These are phyloP conservation scores for Nemania sp. DNA, from an alignment of 2,329 filamentous ascomycete genomes.

Conservation along the genomic window DNA sequence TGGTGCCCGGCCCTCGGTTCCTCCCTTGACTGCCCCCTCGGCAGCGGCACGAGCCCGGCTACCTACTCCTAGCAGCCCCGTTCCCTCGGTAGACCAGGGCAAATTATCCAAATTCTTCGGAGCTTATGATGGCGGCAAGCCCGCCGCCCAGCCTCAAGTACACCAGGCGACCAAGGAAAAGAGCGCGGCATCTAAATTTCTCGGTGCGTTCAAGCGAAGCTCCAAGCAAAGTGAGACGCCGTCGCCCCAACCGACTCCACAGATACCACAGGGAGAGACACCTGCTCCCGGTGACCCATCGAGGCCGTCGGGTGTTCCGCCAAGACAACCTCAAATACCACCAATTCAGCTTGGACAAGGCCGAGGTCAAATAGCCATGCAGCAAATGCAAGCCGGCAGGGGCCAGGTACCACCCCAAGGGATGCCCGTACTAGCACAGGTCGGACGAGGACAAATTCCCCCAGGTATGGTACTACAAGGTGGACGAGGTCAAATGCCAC, in stretches of 20 bases:
- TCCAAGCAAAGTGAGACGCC: constrained; percentile 40
- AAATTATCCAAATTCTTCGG: constrained; percentile 49
- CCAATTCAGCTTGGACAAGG: constrained; percentile 39
- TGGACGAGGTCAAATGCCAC: constrained; percentile 41
- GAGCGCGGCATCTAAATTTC: constrained; percentile 48
- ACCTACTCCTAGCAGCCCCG: constrained; percentile 40
- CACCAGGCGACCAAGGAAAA: constrained; percentile 47
- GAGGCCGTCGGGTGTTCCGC: constrained; percentile 1
- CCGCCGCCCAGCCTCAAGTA: constrained; percentile 34
- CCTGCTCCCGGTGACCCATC: not conserved
- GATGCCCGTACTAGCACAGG: constrained; percentile 21
- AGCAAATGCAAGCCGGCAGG: constrained; percentile 39
- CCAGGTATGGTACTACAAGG: constrained; percentile 30
- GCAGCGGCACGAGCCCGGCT: constrained; percentile 24
- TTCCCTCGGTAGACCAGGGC: constrained; percentile 40
- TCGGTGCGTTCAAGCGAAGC: constrained; percentile 48
- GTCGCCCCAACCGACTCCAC: constrained; percentile 40
- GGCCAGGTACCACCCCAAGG: constrained; percentile 25
- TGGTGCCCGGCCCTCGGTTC: constrained; percentile 31
- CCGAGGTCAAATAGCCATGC: constrained; percentile 34
- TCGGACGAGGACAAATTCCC: constrained; percentile 38
- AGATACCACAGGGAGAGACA: constrained; percentile 33
- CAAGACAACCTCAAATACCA: constrained; percentile 24
- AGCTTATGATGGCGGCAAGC: constrained; percentile 40
- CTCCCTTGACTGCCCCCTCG: constrained; percentile 19